Evolutionary conservation across 1,284 basidiomycete species (phyloP), one percentile per base, ranked within the genome.

Genomic region (Sporisorium graminicola): DNA sequence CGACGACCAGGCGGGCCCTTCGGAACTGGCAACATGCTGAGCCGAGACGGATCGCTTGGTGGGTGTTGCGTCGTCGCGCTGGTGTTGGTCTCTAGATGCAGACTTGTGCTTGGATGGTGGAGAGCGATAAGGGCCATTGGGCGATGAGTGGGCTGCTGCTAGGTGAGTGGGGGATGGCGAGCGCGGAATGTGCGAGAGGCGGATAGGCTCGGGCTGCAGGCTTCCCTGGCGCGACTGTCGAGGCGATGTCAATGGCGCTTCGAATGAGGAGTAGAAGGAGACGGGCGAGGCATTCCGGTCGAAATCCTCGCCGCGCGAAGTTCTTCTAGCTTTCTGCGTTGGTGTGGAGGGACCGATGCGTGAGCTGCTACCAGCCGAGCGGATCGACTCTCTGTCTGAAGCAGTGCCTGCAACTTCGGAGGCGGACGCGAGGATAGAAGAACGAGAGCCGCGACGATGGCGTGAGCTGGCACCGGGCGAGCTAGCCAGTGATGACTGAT

Each of bases 391-490:
- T 37, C 47, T 57, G 44, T 75, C 67, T 3, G 67, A 68, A 16
- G 44, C 29, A 5, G 49, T 46, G 13, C 27, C 27, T 5, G 59
- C 49, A 16, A 60, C 62, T 42, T 77, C 74, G 22, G 69, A 62
- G 4, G 74, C 65, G 3, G 69, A 58, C 3, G 70, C 69, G 33
- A 77, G 60, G 33, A 74, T 74, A 40, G 74, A 69, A 12, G 70
- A 70, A 35, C 74, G 54, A 16, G 74, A 76, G 24, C 74, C 63
- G 26, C 74, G 74, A 24, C 74, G 65, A 33, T 64, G 60, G 18
- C 54, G 44, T 9, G 61, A 60, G 58, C 8, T 47, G 44, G 58
- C 59, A 13, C 50, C 52, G 43, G 71, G 56, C n/a, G 62, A 33
- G 47, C 24, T 31, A 33, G 31, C 31, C 18, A 51, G n/a, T 0